Evolutionary conservation across 2,329 filamentous ascomycete genomes (phyloP).

Genomic region (Penicillium italicum): DNA sequence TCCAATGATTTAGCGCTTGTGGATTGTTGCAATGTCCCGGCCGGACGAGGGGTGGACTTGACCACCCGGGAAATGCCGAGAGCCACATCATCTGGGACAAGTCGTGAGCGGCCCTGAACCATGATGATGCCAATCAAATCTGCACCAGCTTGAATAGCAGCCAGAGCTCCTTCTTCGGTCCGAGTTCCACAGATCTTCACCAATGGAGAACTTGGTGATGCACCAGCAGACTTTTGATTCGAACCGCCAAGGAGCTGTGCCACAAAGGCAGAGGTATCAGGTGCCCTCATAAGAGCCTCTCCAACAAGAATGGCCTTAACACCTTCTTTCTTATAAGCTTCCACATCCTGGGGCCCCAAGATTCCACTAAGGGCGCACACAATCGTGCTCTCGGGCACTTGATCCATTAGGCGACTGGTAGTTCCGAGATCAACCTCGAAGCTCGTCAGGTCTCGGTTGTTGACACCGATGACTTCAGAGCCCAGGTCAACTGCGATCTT

Average conservation of each 20-base stretch:
- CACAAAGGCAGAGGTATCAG: conserved; percentile 79
- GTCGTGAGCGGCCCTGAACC: conserved; percentile 75
- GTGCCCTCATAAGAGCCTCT: conserved; percentile 90
- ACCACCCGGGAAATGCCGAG: conserved; percentile 75
- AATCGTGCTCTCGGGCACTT: conserved; percentile 80
- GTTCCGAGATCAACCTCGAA: conserved; percentile 96
- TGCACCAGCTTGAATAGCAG: conserved; percentile 80
- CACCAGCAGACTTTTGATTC: conserved; percentile 19
- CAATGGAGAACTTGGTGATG: conserved; percentile 49
- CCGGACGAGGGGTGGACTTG: conserved; percentile 48
- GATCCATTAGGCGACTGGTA: conserved; percentile 79
- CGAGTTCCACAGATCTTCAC: conserved; percentile 97
- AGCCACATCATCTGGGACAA: conserved; percentile 73
- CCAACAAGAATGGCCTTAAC: conserved; percentile 92
- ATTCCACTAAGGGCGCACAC: conserved; percentile 95
- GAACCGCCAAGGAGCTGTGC: conserved; percentile 68
- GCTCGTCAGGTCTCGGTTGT: conserved; percentile 93
- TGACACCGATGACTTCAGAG: conserved; percentile 89
- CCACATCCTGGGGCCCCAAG: conserved; percentile 79
- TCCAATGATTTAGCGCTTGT: conserved; percentile 46
- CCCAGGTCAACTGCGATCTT: conserved; percentile 78
- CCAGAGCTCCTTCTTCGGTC: conserved; percentile 71
- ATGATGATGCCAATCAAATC: conserved; percentile 92
- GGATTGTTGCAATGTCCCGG: conserved; percentile 16
- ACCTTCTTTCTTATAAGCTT: conserved; percentile 81